Percentiles rank a stretch among this genome's conserved stretches.
These are phyloP conservation scores for Primulina tabacum DNA, from an alignment of 257 asterid species.

Conservation along the genomic window DNA sequence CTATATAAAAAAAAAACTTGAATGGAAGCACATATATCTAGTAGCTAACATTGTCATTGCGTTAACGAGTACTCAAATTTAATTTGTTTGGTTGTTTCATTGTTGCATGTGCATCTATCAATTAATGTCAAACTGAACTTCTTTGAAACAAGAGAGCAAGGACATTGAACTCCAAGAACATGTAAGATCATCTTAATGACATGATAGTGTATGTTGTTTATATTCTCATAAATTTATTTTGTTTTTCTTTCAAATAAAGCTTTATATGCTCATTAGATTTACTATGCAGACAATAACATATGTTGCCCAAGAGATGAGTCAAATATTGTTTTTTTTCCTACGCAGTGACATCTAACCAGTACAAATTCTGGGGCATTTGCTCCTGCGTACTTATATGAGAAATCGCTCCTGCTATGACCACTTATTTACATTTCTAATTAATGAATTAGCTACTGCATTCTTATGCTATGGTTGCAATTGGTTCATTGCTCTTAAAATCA, in stretches of 20 bases:
- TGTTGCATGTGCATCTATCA: not conserved
- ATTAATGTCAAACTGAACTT: not conserved
- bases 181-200: not conserved
- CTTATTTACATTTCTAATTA: not conserved
- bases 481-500: not conserved
- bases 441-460: not conserved
- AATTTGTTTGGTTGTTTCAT: not conserved
- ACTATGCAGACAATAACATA: not conserved
- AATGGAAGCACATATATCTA: not conserved
- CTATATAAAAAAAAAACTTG: no score
- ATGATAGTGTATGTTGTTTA: not conserved
- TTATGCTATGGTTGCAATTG: not conserved
- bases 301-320: not conserved
- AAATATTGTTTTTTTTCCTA: no score
- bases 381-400: no score
- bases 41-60: not conserved
- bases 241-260: not conserved
- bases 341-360: not conserved
- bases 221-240: not conserved
- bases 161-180: not conserved
- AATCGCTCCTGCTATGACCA: not conserved
- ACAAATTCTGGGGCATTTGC: not conserved
- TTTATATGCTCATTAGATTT: not conserved
- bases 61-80: not conserved
- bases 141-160: not conserved